phyloP scores from a whole-genome alignment of 2,329 filamentous ascomycete genomes.

The Stemphylium lycopersici region DNA sequence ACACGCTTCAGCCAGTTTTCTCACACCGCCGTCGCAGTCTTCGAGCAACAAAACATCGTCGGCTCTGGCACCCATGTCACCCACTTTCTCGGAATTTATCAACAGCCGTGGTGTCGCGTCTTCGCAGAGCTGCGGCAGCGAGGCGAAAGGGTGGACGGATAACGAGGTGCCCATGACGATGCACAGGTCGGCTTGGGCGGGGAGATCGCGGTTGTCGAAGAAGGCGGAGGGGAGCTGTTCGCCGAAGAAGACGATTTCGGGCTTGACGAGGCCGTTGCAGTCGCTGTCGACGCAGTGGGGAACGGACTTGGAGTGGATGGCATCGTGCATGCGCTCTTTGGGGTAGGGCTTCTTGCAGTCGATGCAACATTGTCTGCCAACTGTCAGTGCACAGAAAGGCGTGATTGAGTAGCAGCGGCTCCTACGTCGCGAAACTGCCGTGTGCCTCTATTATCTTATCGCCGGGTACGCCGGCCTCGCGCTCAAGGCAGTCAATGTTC shows the following conservation, averaged over 20 bases:
- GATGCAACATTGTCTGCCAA: slow-evolving; percentile 77
- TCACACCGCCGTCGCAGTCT: slow-evolving; percentile 82
- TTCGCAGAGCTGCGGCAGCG: slow-evolving; percentile 69
- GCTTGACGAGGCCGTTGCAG: slow-evolving; percentile 85
- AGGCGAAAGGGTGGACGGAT: slow-evolving; percentile 86
- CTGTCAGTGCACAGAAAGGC: background rate
- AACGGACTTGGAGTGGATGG: slow-evolving; percentile 70
- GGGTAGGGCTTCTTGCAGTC: slow-evolving; percentile 79
- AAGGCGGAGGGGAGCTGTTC: slow-evolving; percentile 73
- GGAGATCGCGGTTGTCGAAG: slow-evolving; percentile 62
- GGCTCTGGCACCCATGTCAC: slow-evolving; percentile 73
- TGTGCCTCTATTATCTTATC: slow-evolving; percentile 91
- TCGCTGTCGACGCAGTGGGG: slow-evolving; percentile 67
- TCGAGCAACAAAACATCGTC: slow-evolving; percentile 88
- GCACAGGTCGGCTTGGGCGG: slow-evolving; percentile 72
- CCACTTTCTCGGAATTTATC: slow-evolving; percentile 86
- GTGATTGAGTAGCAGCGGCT: too few relatives aligned
- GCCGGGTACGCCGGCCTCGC: slow-evolving; percentile 79
- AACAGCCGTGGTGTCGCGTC: slow-evolving; percentile 75
- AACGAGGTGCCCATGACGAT: slow-evolving; percentile 91
- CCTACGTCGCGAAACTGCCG: slow-evolving; percentile 77
- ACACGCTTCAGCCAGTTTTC: slow-evolving; percentile 76
- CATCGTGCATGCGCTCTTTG: slow-evolving; percentile 72
- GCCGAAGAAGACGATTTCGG: slow-evolving; percentile 94
- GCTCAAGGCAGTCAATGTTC: slow-evolving; percentile 96